phyloP scores from a whole-genome alignment of 2,329 filamentous ascomycete species.

The Hyphodiscus sp. region DNA sequence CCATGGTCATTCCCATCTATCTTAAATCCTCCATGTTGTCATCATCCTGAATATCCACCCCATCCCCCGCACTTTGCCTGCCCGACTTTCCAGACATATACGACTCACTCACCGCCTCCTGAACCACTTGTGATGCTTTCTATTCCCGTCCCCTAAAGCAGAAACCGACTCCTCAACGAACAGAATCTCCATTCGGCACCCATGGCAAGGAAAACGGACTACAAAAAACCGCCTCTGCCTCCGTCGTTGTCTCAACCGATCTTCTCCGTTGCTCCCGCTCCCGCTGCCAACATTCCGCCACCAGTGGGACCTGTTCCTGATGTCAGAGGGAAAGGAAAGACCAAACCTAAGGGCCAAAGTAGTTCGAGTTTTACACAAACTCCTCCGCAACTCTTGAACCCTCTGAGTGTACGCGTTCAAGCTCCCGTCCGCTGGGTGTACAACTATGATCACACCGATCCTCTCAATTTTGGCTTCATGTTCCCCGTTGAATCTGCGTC shows the following conservation, averaged over 20 bases:
- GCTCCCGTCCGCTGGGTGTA: background rate
- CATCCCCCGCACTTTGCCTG: too few relatives aligned
- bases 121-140: background rate
- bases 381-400: background rate
- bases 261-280: background rate
- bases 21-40: too few relatives aligned
- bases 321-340: background rate
- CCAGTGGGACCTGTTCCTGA: background rate
- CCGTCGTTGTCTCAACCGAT: background rate
- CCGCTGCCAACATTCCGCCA: background rate
- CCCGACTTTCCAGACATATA: too few relatives aligned
- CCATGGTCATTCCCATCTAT: too few relatives aligned
- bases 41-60: too few relatives aligned
- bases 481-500: background rate
- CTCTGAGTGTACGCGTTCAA: background rate
- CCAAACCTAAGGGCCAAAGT: background rate
- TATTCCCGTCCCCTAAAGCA: background rate
- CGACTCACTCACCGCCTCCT: background rate
- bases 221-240: background rate
- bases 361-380: background rate
- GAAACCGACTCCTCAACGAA: background rate
- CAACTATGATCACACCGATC: background rate
- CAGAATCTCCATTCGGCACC: background rate
- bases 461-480: constrained; percentile 1
- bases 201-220: background rate